Percentiles rank a stretch among this genome's conserved stretches.
Conservation (phyloP, 768 basidiomycete genomes). For the Lentinula guzmanii region DNA sequence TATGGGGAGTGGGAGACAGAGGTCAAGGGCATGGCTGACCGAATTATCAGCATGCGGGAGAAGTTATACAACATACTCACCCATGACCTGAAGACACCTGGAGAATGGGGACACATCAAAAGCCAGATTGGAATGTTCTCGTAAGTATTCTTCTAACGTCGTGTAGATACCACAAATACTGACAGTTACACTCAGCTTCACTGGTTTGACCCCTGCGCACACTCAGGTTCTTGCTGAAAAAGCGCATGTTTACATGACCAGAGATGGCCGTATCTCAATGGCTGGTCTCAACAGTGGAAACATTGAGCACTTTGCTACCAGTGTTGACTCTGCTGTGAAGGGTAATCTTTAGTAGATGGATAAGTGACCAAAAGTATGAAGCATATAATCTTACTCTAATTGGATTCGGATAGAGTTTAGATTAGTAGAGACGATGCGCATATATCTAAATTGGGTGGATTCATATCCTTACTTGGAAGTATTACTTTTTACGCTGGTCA, state of each 20-base stretch:
- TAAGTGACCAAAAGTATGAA: slow-evolving; percentile 2
- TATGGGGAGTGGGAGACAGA: slow-evolving; percentile 87
- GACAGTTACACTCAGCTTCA: slow-evolving; percentile 50
- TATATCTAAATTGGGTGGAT: neutral
- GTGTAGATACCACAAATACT: neutral
- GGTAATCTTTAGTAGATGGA: slow-evolving; percentile 45
- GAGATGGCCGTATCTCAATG: slow-evolving; percentile 91
- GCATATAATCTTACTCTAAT: neutral
- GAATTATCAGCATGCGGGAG: slow-evolving; percentile 91
- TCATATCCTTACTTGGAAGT: neutral
- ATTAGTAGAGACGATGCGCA: neutral
- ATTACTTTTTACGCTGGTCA: neutral
- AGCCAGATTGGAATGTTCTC: slow-evolving; percentile 98
- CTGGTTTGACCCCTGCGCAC: slow-evolving; percentile 74
- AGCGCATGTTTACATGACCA: slow-evolving; percentile 92
- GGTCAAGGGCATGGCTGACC: slow-evolving; percentile 92
- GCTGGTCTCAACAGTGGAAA: slow-evolving; percentile 81
- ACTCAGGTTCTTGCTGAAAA: slow-evolving; percentile 80
- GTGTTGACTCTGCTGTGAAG: slow-evolving; percentile 78
- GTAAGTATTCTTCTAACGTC: slow-evolving; percentile 29
- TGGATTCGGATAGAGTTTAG: neutral
- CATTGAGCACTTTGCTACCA: slow-evolving; percentile 87
- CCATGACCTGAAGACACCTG: slow-evolving; percentile 81
- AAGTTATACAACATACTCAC: slow-evolving; percentile 74
- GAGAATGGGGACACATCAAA: slow-evolving; percentile 93